phyloP scores from a whole-genome alignment of 116 monocot species.

The Papilionanthe hybrid region DNA sequence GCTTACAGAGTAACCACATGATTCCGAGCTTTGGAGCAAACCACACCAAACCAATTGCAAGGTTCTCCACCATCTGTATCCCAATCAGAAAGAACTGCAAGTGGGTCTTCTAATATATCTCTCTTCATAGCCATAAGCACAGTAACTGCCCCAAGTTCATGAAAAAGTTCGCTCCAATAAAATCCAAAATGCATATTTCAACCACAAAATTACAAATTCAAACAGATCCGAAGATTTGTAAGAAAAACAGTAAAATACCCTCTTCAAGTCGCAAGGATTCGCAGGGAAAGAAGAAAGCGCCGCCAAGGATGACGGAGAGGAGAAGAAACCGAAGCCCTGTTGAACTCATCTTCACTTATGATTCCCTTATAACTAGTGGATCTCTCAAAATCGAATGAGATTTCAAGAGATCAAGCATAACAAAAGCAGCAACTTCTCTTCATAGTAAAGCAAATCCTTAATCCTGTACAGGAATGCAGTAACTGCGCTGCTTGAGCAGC shows the following conservation, averaged over 20 bases:
- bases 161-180: conserved; percentile 3
- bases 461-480: background rate
- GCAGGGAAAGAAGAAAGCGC: conserved; percentile 15
- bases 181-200: conserved; percentile 2
- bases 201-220: background rate
- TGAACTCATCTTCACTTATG: conserved; percentile 21
- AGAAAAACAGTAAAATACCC: conserved; percentile 19
- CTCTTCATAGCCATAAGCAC: conserved; percentile 65
- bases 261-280: conserved; percentile 23
- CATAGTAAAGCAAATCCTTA: background rate
- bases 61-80: conserved; percentile 33
- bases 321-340: conserved; percentile 24
- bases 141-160: conserved; percentile 36
- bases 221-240: background rate
- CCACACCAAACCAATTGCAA: conserved; percentile 75
- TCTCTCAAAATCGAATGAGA: background rate
- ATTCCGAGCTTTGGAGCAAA: conserved; percentile 42
- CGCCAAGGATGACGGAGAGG: conserved; percentile 29
- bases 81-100: conserved; percentile 67
- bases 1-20: conserved; percentile 71
- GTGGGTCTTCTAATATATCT: conserved; percentile 70
- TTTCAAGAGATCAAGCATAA: too few relatives aligned
- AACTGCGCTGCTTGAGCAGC: background rate
- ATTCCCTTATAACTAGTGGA: background rate
- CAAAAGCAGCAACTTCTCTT: background rate